Conservation (phyloP, 2,329 filamentous ascomycete genomes). For the Microdochium bolleyi region DNA sequence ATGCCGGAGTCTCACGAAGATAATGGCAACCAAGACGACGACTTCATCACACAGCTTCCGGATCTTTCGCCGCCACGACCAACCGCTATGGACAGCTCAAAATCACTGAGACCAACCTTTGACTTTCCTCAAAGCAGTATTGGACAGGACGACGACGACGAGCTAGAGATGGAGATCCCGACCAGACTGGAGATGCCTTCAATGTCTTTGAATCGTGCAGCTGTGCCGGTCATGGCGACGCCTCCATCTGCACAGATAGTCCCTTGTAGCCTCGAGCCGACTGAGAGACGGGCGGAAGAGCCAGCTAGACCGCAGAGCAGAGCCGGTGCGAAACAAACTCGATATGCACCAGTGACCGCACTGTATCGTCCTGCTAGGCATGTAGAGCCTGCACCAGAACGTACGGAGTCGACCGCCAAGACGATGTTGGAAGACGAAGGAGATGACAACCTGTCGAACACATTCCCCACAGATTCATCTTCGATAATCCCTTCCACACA, state of each 20-base stretch:
- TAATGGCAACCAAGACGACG: neutral
- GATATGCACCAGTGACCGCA: neutral
- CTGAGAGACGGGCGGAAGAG: neutral
- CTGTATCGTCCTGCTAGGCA: neutral
- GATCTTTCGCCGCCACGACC: neutral
- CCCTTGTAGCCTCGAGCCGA: neutral
- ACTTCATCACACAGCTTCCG: neutral
- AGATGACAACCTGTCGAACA: neutral
- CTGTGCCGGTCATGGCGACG: neutral
- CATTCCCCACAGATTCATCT: neutral
- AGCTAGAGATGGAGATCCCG: neutral
- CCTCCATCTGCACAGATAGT: neutral
- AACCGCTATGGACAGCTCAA: neutral
- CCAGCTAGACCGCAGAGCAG: neutral
- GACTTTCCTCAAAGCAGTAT: neutral
- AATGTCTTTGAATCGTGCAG: neutral
- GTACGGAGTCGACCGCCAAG: neutral
- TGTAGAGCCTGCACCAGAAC: neutral
- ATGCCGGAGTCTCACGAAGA: too few relatives aligned
- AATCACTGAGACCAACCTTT: neutral
- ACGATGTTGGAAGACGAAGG: neutral
- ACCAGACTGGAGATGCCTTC: neutral
- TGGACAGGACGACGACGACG: neutral
- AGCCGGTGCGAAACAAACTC: neutral
- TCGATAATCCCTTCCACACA: neutral